phyloP scores from a whole-genome alignment of 2,329 filamentous ascomycete species.

The Tolypocladium capitatum region DNA sequence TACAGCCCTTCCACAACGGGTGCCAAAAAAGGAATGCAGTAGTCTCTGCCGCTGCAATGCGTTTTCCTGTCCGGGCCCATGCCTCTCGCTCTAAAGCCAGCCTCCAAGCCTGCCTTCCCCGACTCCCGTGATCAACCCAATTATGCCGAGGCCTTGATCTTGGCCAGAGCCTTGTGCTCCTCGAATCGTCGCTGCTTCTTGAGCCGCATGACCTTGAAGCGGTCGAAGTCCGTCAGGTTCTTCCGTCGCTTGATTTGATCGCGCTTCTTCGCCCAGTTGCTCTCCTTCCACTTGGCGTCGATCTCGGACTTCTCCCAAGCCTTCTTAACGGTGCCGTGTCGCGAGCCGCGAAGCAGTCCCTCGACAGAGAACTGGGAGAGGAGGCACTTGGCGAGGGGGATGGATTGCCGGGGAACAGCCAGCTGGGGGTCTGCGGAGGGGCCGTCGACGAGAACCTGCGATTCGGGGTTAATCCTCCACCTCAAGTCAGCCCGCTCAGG shows the following conservation, averaged over 20 bases:
- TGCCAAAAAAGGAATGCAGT: conserved; percentile 45
- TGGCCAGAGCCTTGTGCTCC: conserved; percentile 90
- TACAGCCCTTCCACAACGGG: conserved; percentile 48
- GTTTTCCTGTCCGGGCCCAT: conserved; percentile 22
- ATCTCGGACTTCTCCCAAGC: conserved; percentile 85
- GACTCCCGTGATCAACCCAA: conserved; percentile 22
- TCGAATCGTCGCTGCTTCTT: conserved; percentile 99
- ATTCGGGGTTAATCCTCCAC: conserved; percentile 1
- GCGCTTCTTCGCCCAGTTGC: conserved; percentile 89
- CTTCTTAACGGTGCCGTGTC: conserved; percentile 71
- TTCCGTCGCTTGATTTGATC: conserved; percentile 75
- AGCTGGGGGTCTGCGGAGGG: conserved; percentile 70
- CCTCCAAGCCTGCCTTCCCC: conserved; percentile 17
- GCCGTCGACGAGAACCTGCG: conserved; percentile 89
- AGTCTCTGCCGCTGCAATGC: conserved; percentile 30
- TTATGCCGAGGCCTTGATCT: conserved; percentile 76
- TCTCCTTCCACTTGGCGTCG: conserved; percentile 85
- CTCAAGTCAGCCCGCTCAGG: background rate
- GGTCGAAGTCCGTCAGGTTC: conserved; percentile 93
- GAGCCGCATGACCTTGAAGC: conserved; percentile 98
- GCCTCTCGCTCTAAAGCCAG: conserved; percentile 24
- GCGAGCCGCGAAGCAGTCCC: conserved; percentile 73
- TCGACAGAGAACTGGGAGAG: conserved; percentile 82
- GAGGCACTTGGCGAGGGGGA: conserved; percentile 69
- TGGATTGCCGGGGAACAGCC: conserved; percentile 74